Evolutionary conservation across 2,329 filamentous ascomycete genomes (phyloP), one percentile per base, ranked within the genome.

Genomic region (Cladorrhinum sp.): DNA sequence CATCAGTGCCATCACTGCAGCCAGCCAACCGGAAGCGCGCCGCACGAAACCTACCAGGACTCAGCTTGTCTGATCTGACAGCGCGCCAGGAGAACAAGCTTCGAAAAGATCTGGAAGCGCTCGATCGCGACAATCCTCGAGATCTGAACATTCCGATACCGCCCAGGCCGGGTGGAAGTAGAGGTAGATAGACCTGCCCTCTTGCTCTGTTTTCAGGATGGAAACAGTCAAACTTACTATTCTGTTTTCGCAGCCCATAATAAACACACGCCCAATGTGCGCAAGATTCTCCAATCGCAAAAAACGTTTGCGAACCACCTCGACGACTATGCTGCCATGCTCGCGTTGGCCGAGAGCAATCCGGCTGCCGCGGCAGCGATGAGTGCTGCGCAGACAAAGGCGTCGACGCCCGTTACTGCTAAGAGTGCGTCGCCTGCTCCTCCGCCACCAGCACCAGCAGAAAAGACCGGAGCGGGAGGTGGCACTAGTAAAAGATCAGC

Each of bases 281-380:
- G 90, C 67, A 88, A 88, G 75, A 92, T 95, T 64, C 78, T 95
- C 59, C 85, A 88, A 66, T 91, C 88, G 24, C 89, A 92, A 71
- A 92, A 93, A 77, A 92, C 89, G 2, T 93, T 93, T 73, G 85
- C 86, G 64, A 92, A 95, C 75, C 88, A 93, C 72, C 81, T 93
- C 51, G 89, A 91, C 67, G 91, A 95, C 72, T 91, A 89, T 72
- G 82, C 90, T 67, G 90, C 90, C 8, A 77, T 85, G 67, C 78
- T 80, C 61, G 76, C 78, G n/a, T 75, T 77, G 27, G 72, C 74
- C 53, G 77, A 77, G 58, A 73, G 70, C 60, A 73, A 74, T 59
- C 65, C 76, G 16, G 68, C 73, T 2, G 66, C 73, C 3, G 69
- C 71, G 23, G 64, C 68, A 18, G 60, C 70, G 13, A 59, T 70